These are phyloP conservation scores for Parietichytrium sp. DNA, from an alignment of 108 stramenopile genomes.

Conservation along the genomic window DNA sequence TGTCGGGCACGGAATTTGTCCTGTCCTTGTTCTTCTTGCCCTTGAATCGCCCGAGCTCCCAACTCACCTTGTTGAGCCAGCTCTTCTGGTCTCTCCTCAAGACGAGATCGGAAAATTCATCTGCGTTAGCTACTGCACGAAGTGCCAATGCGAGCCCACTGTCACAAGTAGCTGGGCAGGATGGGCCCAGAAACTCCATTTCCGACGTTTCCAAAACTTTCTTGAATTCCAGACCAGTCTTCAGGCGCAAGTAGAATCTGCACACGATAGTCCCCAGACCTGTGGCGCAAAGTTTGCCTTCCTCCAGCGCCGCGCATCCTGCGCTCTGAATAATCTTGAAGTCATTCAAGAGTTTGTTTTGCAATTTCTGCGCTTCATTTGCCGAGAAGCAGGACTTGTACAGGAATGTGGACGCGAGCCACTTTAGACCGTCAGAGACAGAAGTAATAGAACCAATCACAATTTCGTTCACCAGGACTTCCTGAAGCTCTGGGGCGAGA, in stretches of 20 bases:
- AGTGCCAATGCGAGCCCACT: no score
- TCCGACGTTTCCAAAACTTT: background rate
- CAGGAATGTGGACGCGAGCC: slow-evolving; percentile 19
- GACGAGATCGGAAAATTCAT: background rate
- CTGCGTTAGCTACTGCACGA: background rate
- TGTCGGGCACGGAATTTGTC: background rate
- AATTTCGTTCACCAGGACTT: background rate
- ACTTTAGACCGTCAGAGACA: background rate
- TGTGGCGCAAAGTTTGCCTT: background rate
- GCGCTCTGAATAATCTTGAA: background rate
- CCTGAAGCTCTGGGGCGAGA: background rate
- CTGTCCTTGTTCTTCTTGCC: background rate
- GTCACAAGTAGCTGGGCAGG: no score
- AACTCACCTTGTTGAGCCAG: slow-evolving; percentile 18
- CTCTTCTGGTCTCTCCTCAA: slow-evolving; percentile 9
- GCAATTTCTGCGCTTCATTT: background rate
- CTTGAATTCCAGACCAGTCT: background rate
- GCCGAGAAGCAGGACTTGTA: no score
- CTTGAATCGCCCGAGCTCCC: background rate
- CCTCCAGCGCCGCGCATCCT: background rate
- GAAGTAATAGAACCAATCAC: background rate
- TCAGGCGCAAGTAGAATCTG: background rate
- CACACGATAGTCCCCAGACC: background rate
- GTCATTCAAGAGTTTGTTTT: background rate
- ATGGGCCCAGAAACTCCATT: background rate